Evolutionary conservation across 371 early-diverging fungal species (phyloP).

Genomic region (Mucor irregularis): DNA sequence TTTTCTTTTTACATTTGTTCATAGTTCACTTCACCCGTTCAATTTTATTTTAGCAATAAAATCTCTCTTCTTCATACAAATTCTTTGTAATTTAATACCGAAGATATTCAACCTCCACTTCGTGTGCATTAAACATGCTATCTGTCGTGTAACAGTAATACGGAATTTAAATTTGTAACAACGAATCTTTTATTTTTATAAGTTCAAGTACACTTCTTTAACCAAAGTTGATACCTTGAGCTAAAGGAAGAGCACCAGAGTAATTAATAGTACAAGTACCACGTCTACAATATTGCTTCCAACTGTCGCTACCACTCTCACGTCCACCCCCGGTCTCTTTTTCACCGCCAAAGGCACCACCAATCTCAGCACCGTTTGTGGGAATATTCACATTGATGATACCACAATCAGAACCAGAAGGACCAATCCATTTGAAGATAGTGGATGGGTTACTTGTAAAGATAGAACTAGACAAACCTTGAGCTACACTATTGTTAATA

Average conservation of each 20-base stretch:
- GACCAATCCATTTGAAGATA: conserved; percentile 94
- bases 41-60: too few relatives aligned
- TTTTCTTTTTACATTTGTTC: neutral
- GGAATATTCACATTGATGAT: conserved; percentile 98
- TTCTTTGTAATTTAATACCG: too few relatives aligned
- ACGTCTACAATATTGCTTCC: conserved; percentile 90
- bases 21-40: neutral
- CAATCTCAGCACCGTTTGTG: conserved; percentile 97
- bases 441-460: conserved; percentile 83
- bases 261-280: conserved; percentile 90
- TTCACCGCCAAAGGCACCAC: conserved; percentile 97
- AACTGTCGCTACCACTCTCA: conserved; percentile 91
- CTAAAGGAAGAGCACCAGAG: conserved; percentile 87
- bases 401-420: conserved; percentile 94
- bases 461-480: conserved; percentile 89
- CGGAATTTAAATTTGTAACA: too few relatives aligned
- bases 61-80: too few relatives aligned
- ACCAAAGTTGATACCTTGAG: conserved; percentile 98
- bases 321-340: conserved; percentile 98
- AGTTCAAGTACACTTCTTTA: too few relatives aligned
- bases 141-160: too few relatives aligned
- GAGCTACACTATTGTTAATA: conserved; percentile 88
- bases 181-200: too few relatives aligned
- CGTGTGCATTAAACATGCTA: too few relatives aligned
- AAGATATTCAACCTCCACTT: too few relatives aligned